phyloP scores from a whole-genome alignment of 768 basidiomycete genomes.

The Leucocoprinus leucothites region DNA sequence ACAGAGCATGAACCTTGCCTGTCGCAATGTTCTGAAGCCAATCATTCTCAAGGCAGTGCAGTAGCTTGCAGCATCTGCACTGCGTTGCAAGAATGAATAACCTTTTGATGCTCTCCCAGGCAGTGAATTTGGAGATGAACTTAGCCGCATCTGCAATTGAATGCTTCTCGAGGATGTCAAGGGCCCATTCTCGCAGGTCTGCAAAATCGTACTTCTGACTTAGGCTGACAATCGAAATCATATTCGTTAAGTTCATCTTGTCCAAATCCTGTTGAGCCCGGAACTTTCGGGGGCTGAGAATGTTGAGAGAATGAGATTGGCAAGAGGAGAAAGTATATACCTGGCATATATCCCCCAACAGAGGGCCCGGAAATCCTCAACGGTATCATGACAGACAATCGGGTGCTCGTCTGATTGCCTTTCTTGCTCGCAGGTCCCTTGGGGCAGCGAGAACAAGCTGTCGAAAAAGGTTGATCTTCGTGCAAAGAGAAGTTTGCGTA shows the following conservation, averaged over 20 bases:
- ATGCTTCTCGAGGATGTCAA: background rate
- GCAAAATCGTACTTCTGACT: slow-evolving; percentile 1
- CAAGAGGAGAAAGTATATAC: background rate
- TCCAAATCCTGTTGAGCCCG: background rate
- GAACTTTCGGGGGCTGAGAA: background rate
- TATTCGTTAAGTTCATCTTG: background rate
- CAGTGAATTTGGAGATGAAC: background rate
- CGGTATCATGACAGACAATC: background rate
- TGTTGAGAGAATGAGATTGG: background rate
- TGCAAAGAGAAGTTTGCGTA: background rate
- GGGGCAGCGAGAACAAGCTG: background rate
- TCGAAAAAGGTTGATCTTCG: background rate
- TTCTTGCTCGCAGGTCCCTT: background rate
- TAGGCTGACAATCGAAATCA: background rate
- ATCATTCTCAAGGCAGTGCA: background rate
- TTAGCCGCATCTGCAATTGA: background rate
- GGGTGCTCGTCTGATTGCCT: slow-evolving; percentile 1
- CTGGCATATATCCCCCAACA: slow-evolving; percentile 6
- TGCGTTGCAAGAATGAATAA: background rate
- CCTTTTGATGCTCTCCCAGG: background rate
- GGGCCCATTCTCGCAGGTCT: background rate
- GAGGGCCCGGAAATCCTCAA: background rate
- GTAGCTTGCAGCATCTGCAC: background rate
- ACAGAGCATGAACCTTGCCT: background rate
- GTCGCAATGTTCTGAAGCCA: background rate